Base-by-base conservation (phyloP, 2,329 filamentous ascomycete genomes). In the Sordariomycetes sp. region DNA sequence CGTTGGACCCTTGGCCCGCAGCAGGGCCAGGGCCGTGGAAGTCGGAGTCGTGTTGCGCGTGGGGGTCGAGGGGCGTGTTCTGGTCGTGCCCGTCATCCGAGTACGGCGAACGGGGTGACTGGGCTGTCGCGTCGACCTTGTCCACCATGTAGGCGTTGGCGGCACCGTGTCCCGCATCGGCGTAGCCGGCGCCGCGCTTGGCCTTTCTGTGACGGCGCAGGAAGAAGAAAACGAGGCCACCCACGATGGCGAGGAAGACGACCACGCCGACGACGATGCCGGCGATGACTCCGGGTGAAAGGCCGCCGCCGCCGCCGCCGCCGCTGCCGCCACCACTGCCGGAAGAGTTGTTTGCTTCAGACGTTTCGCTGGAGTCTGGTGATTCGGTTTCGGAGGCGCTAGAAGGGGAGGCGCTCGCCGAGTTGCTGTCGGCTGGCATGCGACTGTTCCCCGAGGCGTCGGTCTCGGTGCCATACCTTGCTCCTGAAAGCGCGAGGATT, bases 191-290 rank as follows among this genome's bases (percentile, higher is more conserved):
- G 3, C 37, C 35, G 19, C 46, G 38, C 18, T 39, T 34, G 32
- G 41, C 44, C 34, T 36, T 46, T 24, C 50, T 51, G 5, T 58
- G 59, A 5, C 64, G 63, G 12, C 60, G 60, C 19, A 66, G 44
- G 33, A 68, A 46, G 42, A 65, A 62, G 56, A 59, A 73, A 16
- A 53, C 42, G 7, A 67, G 41, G 4, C 46, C 51, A 5, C 46
- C 57, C 42, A 66, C 39, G 29, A 70, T 35, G 11, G 59, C 45
- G 6, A 71, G 46, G 10, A 55, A 56, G 6, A 51, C 53, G 4
- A 63, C 39, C 8, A 49, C 53, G 28, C 52, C 52, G 3, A 70
- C 54, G 19, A 57, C 65, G 23, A 72, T 69, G 28, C 68, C 68
- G 14, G 58, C 61, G 23, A 63, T 64, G 34, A 64, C 64, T 17